A percentile compares a stretch with the other conserved stretches of the same genome.
These are phyloP conservation scores for Penicillium sclerotigenum DNA, from an alignment of 2,329 filamentous ascomycete species.

Conservation along the genomic window DNA sequence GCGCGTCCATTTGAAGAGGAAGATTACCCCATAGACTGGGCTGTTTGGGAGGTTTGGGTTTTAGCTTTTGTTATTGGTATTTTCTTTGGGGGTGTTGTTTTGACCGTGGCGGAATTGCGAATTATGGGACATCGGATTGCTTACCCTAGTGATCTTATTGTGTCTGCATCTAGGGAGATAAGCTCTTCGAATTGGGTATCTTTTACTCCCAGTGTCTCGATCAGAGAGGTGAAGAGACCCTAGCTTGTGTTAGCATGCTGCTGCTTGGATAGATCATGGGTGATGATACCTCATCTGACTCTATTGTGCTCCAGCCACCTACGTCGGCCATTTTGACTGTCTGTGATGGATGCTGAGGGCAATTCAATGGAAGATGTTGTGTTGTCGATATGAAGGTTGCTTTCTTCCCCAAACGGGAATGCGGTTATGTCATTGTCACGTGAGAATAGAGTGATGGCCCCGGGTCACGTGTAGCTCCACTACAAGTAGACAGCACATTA, in stretches of 20 bases:
- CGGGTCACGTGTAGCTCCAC: background rate
- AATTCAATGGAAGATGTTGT: background rate
- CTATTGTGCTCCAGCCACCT: constrained; percentile 91
- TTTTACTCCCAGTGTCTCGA: constrained; percentile 87
- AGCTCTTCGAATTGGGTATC: constrained; percentile 97
- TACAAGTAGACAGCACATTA: background rate
- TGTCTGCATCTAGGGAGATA: constrained; percentile 75
- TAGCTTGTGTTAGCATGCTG: constrained; percentile 30
- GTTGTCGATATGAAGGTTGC: constrained; percentile 1
- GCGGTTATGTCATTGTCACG: constrained; percentile 18
- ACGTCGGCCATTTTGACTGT: constrained; percentile 52
- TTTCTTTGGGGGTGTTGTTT: background rate
- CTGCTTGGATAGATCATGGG: background rate
- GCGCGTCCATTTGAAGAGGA: constrained; percentile 82
- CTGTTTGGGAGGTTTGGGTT: constrained; percentile 37
- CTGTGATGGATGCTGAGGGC: constrained; percentile 41
- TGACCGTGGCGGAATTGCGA: constrained; percentile 1
- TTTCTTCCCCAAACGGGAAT: constrained; percentile 8
- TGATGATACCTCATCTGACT: constrained; percentile 83
- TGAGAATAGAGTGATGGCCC: background rate
- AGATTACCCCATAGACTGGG: constrained; percentile 91
- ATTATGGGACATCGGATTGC: background rate
- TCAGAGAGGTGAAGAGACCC: constrained; percentile 96
- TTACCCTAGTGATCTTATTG: constrained; percentile 44
- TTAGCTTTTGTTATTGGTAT: background rate